These are phyloP conservation scores for Starmerella floris DNA, from an alignment of 805 yeast genomes.

Conservation along the genomic window DNA sequence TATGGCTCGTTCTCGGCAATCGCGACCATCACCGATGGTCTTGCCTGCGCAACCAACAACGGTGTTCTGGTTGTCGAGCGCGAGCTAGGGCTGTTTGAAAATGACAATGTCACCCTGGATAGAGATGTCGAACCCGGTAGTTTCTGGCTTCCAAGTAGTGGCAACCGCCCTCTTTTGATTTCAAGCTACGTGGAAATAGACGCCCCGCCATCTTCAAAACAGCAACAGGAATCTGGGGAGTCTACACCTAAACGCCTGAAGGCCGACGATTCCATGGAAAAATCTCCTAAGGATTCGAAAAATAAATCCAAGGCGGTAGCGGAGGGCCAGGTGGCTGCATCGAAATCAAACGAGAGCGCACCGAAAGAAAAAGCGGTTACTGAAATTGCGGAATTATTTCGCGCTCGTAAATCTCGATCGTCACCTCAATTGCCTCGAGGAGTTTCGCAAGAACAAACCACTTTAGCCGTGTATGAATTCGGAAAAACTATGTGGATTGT, in stretches of 20 bases:
- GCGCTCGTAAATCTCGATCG: not conserved
- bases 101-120: not conserved
- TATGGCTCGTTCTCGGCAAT: slow-evolving; percentile 11
- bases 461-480: slow-evolving; percentile 7
- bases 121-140: slow-evolving; percentile 8
- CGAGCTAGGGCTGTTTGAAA: slow-evolving; percentile 8
- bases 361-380: not conserved
- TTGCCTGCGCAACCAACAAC: slow-evolving; percentile 9
- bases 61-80: slow-evolving; percentile 12
- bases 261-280: not conserved
- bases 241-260: not conserved
- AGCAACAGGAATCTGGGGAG: not conserved
- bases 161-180: not conserved
- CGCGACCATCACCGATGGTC: slow-evolving; percentile 10
- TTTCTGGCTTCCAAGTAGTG: slow-evolving; percentile 3
- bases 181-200: not conserved
- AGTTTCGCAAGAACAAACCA: not conserved
- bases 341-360: too few relatives aligned
- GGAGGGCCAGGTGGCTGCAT: too few relatives aligned
- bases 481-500: slow-evolving; percentile 3
- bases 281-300: not conserved
- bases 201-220: not conserved
- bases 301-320: not conserved
- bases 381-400: not conserved
- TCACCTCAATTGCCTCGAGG: not conserved